Evolutionary conservation across 176 grass and related monocot genomes (phyloP).

Genomic region (Aegilops speltoides): DNA sequence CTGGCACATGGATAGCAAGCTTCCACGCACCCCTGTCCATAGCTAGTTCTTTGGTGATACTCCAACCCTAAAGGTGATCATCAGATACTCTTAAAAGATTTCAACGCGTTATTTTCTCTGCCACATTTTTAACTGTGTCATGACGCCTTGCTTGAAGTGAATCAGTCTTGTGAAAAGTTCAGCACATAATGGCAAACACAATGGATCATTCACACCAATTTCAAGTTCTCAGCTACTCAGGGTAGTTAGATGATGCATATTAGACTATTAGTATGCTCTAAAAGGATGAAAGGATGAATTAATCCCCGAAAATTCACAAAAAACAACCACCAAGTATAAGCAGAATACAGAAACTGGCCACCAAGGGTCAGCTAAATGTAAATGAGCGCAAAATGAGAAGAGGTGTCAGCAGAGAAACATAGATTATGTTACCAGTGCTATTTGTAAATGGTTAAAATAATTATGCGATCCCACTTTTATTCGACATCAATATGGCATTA

Average conservation of each 20-base stretch:
- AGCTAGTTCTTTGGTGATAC: too few species aligned
- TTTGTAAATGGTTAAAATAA: constrained; percentile 16
- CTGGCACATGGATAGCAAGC: too few species aligned
- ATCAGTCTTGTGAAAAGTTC: neutral
- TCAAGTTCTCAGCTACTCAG: constrained; percentile 17
- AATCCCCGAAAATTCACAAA: neutral
- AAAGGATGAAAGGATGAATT: constrained; percentile 29
- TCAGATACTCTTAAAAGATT: neutral
- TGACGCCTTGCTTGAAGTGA: neutral
- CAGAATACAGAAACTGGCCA: neutral
- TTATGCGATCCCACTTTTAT: neutral
- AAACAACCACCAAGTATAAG: neutral
- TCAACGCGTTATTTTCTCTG: neutral
- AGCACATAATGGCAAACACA: constrained; percentile 9
- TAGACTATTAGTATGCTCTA: constrained; percentile 6
- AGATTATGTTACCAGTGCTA: neutral
- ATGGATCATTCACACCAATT: neutral
- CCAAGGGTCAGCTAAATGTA: constrained; percentile 20
- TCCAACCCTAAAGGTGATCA: neutral
- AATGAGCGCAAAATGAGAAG: constrained; percentile 13
- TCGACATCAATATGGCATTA: constrained; percentile 22
- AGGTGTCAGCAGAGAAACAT: neutral
- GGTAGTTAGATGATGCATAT: constrained; percentile 7
- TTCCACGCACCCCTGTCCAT: too few species aligned
- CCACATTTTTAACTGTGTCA: neutral